Evolutionary conservation across 345 rosid genomes (phyloP), one percentile per base, ranked within the genome.

Genomic region (Gossypium ekmanianum): DNA sequence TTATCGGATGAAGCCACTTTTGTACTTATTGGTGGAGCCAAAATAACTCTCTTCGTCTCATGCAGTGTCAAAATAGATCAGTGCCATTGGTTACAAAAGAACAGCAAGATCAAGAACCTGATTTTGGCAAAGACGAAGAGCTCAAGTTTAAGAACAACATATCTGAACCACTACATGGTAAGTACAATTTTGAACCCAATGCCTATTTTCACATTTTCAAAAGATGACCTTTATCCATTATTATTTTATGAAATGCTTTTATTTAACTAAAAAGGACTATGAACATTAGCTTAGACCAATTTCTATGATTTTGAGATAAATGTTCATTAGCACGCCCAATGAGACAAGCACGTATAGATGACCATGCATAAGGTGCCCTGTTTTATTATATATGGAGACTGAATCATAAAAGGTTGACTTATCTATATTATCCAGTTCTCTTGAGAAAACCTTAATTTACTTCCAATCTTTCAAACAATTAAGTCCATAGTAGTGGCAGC

Each of bases 11-110:
- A 71, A 27, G 55, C 24, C 56, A 80, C 45, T 55, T 57, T 52
- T 48, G 20, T 26, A 27, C 43, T 39, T 52, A 74, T 45, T n/a
- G 27, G n/a, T 1, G 45, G 24, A 69, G 75, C 61, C 73, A 77
- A 74, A 9, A 6, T 45, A 47, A 59, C 9, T 52, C 56, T 76
- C 57, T 71, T 39, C 16, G 72, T 75, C 13, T 57, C 34, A 51
- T 76, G 82, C 89, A 86, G 83, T 54, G 81, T 66, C 85, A 75
- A 73, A 79, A 50, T 52, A 20, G 22, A 20, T 47, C 24, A 52
- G 47, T 72, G 56, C 69, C 85, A 26, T 41, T 20, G 7, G 71
- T 63, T 55, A 74, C 8, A 55, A 75, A 81, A 27, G 86, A 83
- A 73, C 87, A 79, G 72, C 82, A 78, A 76, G 43, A 27, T 64